Percentiles rank a stretch among this genome's conserved stretches.
Evolutionary conservation across 2,329 filamentous ascomycete genomes (phyloP).

Genomic region (Pseudogymnoascus sp.): DNA sequence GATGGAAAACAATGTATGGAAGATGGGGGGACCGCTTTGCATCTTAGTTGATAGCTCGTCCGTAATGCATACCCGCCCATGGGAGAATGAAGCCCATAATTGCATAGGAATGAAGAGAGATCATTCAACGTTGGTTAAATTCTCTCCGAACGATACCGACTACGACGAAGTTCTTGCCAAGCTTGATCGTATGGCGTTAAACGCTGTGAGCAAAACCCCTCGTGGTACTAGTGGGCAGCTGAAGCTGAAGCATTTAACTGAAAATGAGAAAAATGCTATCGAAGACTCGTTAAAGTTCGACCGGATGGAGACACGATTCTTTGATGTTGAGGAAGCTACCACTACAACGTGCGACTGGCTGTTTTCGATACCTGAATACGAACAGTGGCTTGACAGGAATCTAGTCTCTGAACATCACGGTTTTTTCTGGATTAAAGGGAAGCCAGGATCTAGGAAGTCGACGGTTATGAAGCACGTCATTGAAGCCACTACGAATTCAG

Average conservation of each 20-base stretch:
- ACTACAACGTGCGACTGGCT: constrained; percentile 36
- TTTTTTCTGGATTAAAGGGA: constrained; percentile 41
- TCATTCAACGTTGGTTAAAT: constrained; percentile 10
- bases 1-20: background rate
- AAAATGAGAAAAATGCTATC: background rate
- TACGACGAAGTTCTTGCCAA: constrained; percentile 1
- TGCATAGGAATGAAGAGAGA: constrained; percentile 6
- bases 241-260: background rate
- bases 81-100: constrained; percentile 4
- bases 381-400: constrained; percentile 30
- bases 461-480: constrained; percentile 34
- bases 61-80: background rate
- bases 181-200: background rate
- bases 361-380: constrained; percentile 27
- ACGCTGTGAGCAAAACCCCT: background rate
- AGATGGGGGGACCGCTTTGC: background rate
- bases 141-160: constrained; percentile 1
- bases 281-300: background rate
- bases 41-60: constrained; percentile 4
- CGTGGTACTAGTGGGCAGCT: background rate
- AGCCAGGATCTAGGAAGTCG: constrained; percentile 39
- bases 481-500: constrained; percentile 10
- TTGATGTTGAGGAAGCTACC: constrained; percentile 23
- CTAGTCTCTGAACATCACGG: constrained; percentile 28
- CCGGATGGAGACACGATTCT: background rate